Conservation (phyloP, 768 basidiomycete genomes). For the Boletellus sp. region DNA sequence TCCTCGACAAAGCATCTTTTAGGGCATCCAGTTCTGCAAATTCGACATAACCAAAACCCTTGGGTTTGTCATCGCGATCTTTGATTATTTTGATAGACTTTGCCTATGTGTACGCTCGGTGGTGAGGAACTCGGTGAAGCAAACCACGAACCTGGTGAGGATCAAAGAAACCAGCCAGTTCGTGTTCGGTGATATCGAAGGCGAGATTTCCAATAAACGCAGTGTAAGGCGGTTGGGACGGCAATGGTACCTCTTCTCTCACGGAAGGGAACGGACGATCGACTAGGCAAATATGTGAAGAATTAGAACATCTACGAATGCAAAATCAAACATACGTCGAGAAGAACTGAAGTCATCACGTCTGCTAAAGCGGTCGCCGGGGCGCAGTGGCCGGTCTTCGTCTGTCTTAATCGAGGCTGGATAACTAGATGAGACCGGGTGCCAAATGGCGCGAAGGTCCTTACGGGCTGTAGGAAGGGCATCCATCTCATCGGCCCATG, state of each 20-base stretch:
- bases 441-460: constrained; percentile 32
- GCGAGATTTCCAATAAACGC: constrained; percentile 96
- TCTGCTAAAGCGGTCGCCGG: constrained; percentile 53
- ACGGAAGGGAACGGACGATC: constrained; percentile 57
- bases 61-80: constrained; percentile 90
- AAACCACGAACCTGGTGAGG: constrained; percentile 49
- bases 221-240: constrained; percentile 90
- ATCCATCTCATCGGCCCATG: constrained; percentile 99
- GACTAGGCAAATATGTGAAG: constrained; percentile 33
- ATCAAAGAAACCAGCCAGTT: constrained; percentile 78
- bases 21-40: constrained; percentile 84
- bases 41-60: constrained; percentile 98
- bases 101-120: constrained; percentile 40
- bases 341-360: constrained; percentile 63
- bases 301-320: constrained; percentile 3
- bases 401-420: constrained; percentile 68
- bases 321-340: constrained; percentile 47
- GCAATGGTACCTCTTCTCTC: constrained; percentile 94
- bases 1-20: constrained; percentile 76
- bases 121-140: not conserved
- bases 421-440: constrained; percentile 8
- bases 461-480: constrained; percentile 87
- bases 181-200: constrained; percentile 84
- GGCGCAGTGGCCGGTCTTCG: constrained; percentile 50
- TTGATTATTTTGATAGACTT: constrained; percentile 90